Percentiles rank a stretch among this genome's conserved stretches.
Conservation (phyloP, 305 asterid genomes). For the Solanum hybrid region DNA sequence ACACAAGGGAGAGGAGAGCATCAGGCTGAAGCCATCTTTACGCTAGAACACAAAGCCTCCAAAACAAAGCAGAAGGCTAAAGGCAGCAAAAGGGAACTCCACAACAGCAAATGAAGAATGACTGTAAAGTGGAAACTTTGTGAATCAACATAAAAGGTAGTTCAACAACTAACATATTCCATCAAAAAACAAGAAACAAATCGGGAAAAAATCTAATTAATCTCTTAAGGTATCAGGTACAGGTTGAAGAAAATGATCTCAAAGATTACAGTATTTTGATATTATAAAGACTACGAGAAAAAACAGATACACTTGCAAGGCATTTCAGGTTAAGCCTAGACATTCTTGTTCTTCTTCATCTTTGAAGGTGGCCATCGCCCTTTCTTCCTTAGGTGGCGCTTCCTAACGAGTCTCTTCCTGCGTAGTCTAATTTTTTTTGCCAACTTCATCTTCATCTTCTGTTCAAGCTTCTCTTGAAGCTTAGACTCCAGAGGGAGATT, state of each 20-base stretch:
- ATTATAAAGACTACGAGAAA: background rate
- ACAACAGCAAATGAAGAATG: background rate
- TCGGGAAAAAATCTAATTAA: background rate
- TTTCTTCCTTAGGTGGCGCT: slow-evolving; percentile 72
- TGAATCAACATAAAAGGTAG: background rate
- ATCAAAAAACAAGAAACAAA: background rate
- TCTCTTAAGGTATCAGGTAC: background rate
- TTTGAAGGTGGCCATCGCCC: slow-evolving; percentile 83
- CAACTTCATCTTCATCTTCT: slow-evolving; percentile 46
- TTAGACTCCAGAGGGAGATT: slow-evolving; percentile 64
- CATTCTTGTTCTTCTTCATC: slow-evolving; percentile 69
- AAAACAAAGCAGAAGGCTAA: background rate
- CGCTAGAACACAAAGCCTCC: background rate
- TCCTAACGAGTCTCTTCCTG: slow-evolving; percentile 65
- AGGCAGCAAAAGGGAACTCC: background rate
- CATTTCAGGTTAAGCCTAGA: slow-evolving; percentile 21
- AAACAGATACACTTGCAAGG: slow-evolving; percentile 24
- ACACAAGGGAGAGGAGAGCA: background rate
- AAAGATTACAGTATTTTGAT: slow-evolving; percentile 7
- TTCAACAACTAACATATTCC: background rate
- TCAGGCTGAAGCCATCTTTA: background rate
- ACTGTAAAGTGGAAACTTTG: background rate
- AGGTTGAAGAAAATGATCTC: slow-evolving; percentile 22
- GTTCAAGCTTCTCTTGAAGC: slow-evolving; percentile 41
- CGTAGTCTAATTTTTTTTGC: slow-evolving; percentile 63